Base-by-base conservation (phyloP, 208 protist species). In the Crithidia expoeki region DNA sequence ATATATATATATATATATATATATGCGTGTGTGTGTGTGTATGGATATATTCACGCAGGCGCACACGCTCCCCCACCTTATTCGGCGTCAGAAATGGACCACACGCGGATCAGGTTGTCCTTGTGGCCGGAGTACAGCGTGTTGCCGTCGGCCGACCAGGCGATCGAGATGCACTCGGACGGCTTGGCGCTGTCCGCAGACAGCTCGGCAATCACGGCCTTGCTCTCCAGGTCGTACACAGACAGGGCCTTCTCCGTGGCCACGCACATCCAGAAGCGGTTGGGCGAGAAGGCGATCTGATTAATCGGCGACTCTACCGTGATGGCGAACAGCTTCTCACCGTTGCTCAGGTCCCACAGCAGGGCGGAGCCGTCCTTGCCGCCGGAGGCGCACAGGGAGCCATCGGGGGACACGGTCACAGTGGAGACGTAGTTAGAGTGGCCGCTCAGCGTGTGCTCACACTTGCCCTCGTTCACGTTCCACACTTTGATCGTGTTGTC, bases 191-290 rank as follows among this genome's bases (percentile, higher is more conserved):
- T 50, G 61, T 96, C 90, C 51, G 90, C 89, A 46, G 80, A 76
- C 63, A 99, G 94, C 69, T 99, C 96, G 60, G 92, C 87, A 47
- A 99, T 89, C 62, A 98, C 76, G 19, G 68, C 76, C 94, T 99
- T 99, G 78, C 81, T 88, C 87, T 99, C 95, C 74, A 99, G 91
- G 80, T 99, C 98, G 92, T 97, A 99, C 82, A 99, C 97, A 58
- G 90, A 82, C 76, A 99, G 96, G 63, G 65, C 68, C 72, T 84
- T 79, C 32, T 94, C 89, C 56, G 98, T 98, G 44, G 98, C 98
- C 52, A 98, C 98, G 85, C 97, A 99, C 71, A 99, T 96, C 98
- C 98, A 99, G 89, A 99, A 99, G 73, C 98, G 92, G 94, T 97
- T 99, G 60, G 99, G 98, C 50, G 91, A 98, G 97, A 99, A 99